These are phyloP conservation scores for Pseudonectria buxi DNA, from an alignment of 2,329 filamentous ascomycete species.

Conservation along the genomic window DNA sequence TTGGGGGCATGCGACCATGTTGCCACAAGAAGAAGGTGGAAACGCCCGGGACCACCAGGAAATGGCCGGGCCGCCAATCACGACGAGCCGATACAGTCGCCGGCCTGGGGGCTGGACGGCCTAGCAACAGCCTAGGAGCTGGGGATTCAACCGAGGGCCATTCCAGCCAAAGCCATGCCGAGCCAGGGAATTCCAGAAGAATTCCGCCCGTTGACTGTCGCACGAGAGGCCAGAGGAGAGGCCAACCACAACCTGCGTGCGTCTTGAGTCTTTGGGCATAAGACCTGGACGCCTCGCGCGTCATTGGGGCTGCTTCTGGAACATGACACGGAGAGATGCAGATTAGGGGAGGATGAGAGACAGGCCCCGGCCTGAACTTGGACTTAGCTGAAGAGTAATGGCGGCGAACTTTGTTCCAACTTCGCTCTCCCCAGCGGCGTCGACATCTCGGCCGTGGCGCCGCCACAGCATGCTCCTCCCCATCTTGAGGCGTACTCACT, in stretches of 20 bases:
- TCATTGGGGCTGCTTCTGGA: conserved; percentile 1
- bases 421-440: conserved; percentile 2
- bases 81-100: conserved; percentile 19
- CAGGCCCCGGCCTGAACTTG: background rate
- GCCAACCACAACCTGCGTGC: conserved; percentile 2
- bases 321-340: too few relatives aligned
- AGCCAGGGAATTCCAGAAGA: conserved; percentile 24
- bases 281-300: conserved; percentile 12
- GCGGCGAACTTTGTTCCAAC: conserved; percentile 11
- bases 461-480: conserved; percentile 10
- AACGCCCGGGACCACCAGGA: conserved; percentile 24
- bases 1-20: conserved; percentile 27
- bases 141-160: too few relatives aligned
- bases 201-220: conserved; percentile 13
- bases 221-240: background rate
- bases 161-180: conserved; percentile 8
- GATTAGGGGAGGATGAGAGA: background rate
- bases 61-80: conserved; percentile 27
- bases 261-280: conserved; percentile 4
- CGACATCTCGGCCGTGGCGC: conserved; percentile 18
- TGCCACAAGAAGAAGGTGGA: conserved; percentile 32
- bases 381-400: too few relatives aligned
- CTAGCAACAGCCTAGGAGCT: conserved; percentile 2
- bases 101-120: conserved; percentile 7
- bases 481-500: too few relatives aligned